Evolutionary conservation across 345 rosid genomes (phyloP), one percentile per base, ranked within the genome.

Genomic region (Hevea brasiliensis): DNA sequence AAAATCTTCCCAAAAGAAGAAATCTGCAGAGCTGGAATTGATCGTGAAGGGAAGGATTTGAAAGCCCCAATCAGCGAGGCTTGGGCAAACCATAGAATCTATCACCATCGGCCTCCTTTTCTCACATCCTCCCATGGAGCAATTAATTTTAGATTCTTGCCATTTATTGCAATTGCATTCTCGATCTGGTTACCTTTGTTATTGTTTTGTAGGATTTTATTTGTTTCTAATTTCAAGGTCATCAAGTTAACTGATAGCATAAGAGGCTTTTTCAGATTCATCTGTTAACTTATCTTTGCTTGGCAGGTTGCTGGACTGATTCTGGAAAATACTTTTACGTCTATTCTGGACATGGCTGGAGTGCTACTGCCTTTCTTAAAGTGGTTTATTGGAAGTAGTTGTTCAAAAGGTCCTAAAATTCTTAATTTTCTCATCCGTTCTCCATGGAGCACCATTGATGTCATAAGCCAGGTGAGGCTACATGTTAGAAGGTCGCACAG

Each of bases 321-420:
- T 75, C 83, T 95, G 83, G 99, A 95, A 76, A 95, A 95, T 59
- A 95, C 99, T 37, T 95, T 95, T 84, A 91, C 98, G 66, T 95
- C 99, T 57, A 95, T 95, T 85, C 88, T 95, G 76, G 99, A 95
- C 81, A 93, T 95, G 99, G 98, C 96, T 82, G 98, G 98, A 74
- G 96, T 95, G 67, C 71, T 95, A 58, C 77, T 95, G 42, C 99
- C 99, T 59, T 89, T 93, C 83, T 79, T 95, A 73, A 95, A 88
- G 92, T 93, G 94, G 96, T 89, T 95, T 85, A 93, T 95, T 79
- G 99, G 99, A 41, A 84, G 97, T 74, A 87, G 87, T 71, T 82
- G 86, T 73, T 71, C 96, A 41, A 92, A 89, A 82, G 89, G 93
- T 83, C 91, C 86, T 20, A 89, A 87, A 82, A 58, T 91, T 86